phyloP scores from a whole-genome alignment of 768 basidiomycete species.

The Jaapia argillacea region DNA sequence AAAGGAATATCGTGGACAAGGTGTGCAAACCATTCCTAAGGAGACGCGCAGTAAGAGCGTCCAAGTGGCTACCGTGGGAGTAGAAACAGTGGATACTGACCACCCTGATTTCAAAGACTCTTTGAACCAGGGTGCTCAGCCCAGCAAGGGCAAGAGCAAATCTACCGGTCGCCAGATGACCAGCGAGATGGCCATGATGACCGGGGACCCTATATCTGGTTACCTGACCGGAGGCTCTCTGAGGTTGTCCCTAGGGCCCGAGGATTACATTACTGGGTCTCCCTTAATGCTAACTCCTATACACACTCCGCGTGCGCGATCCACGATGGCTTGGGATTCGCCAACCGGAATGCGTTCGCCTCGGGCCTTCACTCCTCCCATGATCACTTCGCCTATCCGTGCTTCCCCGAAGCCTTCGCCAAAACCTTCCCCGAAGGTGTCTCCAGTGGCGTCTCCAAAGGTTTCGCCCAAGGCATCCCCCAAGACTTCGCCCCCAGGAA shows the following conservation, averaged over 20 bases:
- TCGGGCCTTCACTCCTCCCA: constrained; percentile 16
- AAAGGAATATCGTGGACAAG: constrained; percentile 45
- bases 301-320: no score
- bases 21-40: constrained; percentile 57
- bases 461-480: constrained; percentile 7
- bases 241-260: no score
- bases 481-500: constrained; percentile 6
- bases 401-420: constrained; percentile 12
- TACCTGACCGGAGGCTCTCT: no score
- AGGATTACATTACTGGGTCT: no score
- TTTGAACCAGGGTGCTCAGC: no score
- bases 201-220: constrained; percentile 10
- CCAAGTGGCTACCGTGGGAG: constrained; percentile 39
- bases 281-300: no score
- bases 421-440: constrained; percentile 13
- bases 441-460: neutral
- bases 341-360: constrained; percentile 18
- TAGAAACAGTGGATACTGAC: no score
- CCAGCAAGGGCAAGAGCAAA: no score
- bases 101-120: no score
- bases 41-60: constrained; percentile 46
- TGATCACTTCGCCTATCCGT: constrained; percentile 11
- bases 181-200: constrained; percentile 9
- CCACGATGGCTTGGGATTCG: constrained; percentile 15
- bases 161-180: neutral